Evolutionary conservation across 1,139 yeast genomes (phyloP).

Genomic region (Debaryomyces udenii): DNA sequence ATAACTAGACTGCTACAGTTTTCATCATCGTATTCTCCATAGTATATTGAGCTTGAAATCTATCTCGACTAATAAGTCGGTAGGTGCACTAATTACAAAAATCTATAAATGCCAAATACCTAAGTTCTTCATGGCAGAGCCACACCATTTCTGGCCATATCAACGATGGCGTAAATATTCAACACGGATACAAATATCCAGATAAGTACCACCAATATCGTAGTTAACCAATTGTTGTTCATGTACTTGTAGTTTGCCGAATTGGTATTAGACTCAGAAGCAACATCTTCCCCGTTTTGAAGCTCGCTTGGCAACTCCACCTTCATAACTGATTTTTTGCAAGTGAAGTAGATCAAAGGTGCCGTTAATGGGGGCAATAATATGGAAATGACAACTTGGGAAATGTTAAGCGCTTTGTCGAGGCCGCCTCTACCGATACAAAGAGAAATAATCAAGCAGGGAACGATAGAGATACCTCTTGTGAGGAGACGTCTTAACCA

Average conservation of each 20-base stretch:
- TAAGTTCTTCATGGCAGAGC: constrained; percentile 5
- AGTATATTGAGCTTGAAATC: neutral
- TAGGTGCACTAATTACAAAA: no score
- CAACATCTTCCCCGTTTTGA: constrained; percentile 14
- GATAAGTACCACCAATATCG: constrained; percentile 45
- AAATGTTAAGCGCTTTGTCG: constrained; percentile 65
- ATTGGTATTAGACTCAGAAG: constrained; percentile 14
- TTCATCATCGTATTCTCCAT: neutral
- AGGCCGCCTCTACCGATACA: constrained; percentile 69
- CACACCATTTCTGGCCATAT: constrained; percentile 55
- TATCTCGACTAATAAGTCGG: no score
- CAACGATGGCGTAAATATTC: constrained; percentile 71
- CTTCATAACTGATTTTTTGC: constrained; percentile 62
- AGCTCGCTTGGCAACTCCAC: constrained; percentile 36
- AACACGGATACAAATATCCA: constrained; percentile 70
- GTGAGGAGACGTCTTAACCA: constrained; percentile 78
- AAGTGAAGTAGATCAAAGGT: constrained; percentile 76
- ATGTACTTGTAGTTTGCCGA: constrained; percentile 42
- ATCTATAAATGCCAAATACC: no score
- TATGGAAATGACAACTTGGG: constrained; percentile 75
- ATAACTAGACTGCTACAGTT: neutral
- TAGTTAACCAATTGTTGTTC: constrained; percentile 64
- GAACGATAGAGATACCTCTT: constrained; percentile 69
- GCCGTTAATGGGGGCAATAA: constrained; percentile 75
- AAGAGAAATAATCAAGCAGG: constrained; percentile 65